phyloP scores from a whole-genome alignment of 2,329 filamentous ascomycete genomes.

The Aspergillus texensis region DNA sequence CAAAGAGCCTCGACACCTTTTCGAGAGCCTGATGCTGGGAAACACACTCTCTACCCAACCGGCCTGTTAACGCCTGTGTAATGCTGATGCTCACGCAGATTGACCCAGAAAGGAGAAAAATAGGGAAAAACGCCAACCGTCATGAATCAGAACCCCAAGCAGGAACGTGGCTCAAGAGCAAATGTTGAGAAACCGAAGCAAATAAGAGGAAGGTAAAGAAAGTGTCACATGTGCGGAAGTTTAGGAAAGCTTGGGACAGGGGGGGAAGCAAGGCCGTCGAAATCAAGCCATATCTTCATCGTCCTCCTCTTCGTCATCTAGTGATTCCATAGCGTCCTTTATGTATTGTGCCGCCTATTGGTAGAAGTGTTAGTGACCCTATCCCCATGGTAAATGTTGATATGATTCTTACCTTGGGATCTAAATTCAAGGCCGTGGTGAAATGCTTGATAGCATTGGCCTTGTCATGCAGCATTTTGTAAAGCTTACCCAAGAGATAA shows the following conservation, averaged over 20 bases:
- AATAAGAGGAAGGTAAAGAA: slow-evolving; percentile 2
- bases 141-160: slow-evolving; percentile 13
- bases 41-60: slow-evolving; percentile 30
- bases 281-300: slow-evolving; percentile 52
- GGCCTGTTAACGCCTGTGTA: slow-evolving; percentile 27
- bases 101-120: slow-evolving; percentile 16
- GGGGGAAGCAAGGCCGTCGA: not conserved
- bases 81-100: slow-evolving; percentile 29
- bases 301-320: slow-evolving; percentile 72
- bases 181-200: not conserved
- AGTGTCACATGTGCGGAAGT: slow-evolving; percentile 17
- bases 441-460: slow-evolving; percentile 87
- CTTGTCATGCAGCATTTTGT: slow-evolving; percentile 61
- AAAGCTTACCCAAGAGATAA: slow-evolving; percentile 76
- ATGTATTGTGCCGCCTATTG: slow-evolving; percentile 83
- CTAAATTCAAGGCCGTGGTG: slow-evolving; percentile 90
- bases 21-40: slow-evolving; percentile 28
- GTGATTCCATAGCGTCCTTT: slow-evolving; percentile 92
- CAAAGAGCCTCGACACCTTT: slow-evolving; percentile 25
- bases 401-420: slow-evolving; percentile 75
- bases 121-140: slow-evolving; percentile 22
- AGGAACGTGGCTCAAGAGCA: slow-evolving; percentile 1
- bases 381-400: not conserved
- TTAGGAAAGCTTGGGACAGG: slow-evolving; percentile 19
- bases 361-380: not conserved